phyloP scores from a whole-genome alignment of 2,329 filamentous ascomycete species.

The Endoconidiophora laricicola region DNA sequence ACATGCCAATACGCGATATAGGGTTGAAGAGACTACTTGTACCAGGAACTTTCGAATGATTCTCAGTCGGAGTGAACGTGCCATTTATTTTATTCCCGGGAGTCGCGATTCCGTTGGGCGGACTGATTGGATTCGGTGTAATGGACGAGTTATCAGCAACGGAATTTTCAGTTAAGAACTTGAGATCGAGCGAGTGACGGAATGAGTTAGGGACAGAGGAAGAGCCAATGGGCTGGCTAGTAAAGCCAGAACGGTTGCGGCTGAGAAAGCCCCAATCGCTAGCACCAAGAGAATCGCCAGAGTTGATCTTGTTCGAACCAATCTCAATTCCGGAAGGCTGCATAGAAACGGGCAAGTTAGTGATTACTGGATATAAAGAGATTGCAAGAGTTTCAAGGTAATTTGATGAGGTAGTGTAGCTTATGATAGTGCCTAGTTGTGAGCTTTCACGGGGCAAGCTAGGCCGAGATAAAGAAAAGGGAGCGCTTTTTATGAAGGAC shows the following conservation, averaged over 20 bases:
- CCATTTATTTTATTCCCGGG: constrained; percentile 9
- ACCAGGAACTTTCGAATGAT: neutral
- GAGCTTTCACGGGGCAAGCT: no score
- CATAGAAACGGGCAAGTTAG: constrained; percentile 8
- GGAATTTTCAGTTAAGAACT: constrained; percentile 31
- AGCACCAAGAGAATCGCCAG: constrained; percentile 18
- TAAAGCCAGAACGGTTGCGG: constrained; percentile 7
- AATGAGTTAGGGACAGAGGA: constrained; percentile 19
- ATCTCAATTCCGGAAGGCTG: constrained; percentile 17
- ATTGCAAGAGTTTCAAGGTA: neutral
- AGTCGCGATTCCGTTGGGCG: constrained; percentile 10
- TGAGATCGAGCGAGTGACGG: constrained; percentile 41
- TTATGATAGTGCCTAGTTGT: no score
- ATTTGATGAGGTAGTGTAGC: no score
- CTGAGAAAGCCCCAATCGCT: constrained; percentile 18
- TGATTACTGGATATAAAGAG: neutral
- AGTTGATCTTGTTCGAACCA: constrained; percentile 22
- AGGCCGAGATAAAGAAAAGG: no score
- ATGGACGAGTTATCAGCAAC: constrained; percentile 3
- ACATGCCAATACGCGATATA: constrained; percentile 10
- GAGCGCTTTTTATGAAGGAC: no score
- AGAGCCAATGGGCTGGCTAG: constrained; percentile 6
- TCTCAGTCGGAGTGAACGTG: neutral
- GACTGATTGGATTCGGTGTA: constrained; percentile 10
- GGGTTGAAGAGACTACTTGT: constrained; percentile 7